Conservation (phyloP, 2,329 filamentous ascomycete species). For the Emericellopsis atlantica region DNA sequence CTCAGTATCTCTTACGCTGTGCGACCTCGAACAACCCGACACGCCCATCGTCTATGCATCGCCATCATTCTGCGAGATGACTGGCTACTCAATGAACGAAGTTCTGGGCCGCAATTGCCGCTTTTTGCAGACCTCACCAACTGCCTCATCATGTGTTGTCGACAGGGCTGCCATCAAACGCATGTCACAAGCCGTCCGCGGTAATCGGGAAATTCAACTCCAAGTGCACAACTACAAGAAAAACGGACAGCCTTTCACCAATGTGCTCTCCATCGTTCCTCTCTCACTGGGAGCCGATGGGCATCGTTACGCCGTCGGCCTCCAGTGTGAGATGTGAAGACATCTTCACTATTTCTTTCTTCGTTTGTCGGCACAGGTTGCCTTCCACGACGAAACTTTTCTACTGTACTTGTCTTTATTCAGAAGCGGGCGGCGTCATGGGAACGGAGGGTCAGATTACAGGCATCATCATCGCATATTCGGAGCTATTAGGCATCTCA, state of each 20-base stretch:
- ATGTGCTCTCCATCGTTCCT: constrained; percentile 75
- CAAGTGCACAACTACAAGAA: constrained; percentile 69
- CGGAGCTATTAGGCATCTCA: too few relatives aligned
- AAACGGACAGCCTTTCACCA: constrained; percentile 68
- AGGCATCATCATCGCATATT: too few relatives aligned
- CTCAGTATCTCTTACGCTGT: constrained; percentile 74
- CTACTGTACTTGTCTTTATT: too few relatives aligned
- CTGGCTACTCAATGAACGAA: constrained; percentile 64
- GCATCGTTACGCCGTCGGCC: constrained; percentile 66
- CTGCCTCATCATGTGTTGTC: constrained; percentile 24
- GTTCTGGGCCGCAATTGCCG: constrained; percentile 72
- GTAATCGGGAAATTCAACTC: constrained; percentile 31
- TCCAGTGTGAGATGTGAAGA: constrained; percentile 51
- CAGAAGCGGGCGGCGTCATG: too few relatives aligned
- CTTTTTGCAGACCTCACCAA: constrained; percentile 63
- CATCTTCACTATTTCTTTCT: too few relatives aligned
- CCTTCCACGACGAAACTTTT: too few relatives aligned
- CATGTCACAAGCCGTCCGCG: constrained; percentile 32
- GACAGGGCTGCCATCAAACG: constrained; percentile 43
- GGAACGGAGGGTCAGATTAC: too few relatives aligned
- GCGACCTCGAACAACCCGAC: constrained; percentile 63
- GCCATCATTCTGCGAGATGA: constrained; percentile 65
- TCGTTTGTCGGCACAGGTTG: too few relatives aligned
- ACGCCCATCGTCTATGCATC: constrained; percentile 75
- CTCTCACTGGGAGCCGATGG: constrained; percentile 53